These are phyloP conservation scores for Arthrobotrys megalospora DNA, from an alignment of 2,329 filamentous ascomycete species.

Conservation along the genomic window DNA sequence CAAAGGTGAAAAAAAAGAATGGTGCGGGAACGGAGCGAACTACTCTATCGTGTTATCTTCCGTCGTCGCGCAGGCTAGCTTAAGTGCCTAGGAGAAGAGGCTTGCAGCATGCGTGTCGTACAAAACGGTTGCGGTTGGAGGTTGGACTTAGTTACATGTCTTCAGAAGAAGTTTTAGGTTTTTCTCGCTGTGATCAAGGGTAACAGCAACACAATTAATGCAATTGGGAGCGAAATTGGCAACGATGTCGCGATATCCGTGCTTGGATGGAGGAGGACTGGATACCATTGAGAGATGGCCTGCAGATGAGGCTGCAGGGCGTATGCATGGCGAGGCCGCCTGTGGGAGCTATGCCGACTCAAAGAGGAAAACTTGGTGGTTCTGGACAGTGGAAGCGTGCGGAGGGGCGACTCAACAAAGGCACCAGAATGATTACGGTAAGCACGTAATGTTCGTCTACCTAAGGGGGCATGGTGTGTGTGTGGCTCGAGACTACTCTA, in stretches of 20 bases:
- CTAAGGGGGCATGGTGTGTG: too few relatives aligned
- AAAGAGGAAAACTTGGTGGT: not conserved
- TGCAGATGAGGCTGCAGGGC: not conserved
- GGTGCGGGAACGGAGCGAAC: not conserved
- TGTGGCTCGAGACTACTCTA: too few relatives aligned
- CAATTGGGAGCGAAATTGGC: conserved; percentile 4
- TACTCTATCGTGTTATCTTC: not conserved
- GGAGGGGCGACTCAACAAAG: too few relatives aligned
- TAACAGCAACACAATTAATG: conserved; percentile 17
- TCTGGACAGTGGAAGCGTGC: not conserved
- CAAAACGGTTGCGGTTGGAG: conserved; percentile 8
- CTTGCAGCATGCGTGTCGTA: not conserved
- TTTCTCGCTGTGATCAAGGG: not conserved
- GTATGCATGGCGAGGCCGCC: not conserved
- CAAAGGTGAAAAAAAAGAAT: not conserved
- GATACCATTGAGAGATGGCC: not conserved
- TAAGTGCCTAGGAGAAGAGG: not conserved
- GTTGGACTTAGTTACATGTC: not conserved
- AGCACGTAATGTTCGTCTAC: too few relatives aligned
- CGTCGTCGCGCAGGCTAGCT: conserved; percentile 3
- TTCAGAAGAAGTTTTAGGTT: not conserved
- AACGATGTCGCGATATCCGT: conserved; percentile 4
- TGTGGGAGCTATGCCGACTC: not conserved
- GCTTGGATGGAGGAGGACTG: not conserved
- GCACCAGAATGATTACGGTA: not conserved